These are phyloP conservation scores for Aureobasidium sp. DNA, from an alignment of 2,329 filamentous ascomycete species.

Conservation along the genomic window DNA sequence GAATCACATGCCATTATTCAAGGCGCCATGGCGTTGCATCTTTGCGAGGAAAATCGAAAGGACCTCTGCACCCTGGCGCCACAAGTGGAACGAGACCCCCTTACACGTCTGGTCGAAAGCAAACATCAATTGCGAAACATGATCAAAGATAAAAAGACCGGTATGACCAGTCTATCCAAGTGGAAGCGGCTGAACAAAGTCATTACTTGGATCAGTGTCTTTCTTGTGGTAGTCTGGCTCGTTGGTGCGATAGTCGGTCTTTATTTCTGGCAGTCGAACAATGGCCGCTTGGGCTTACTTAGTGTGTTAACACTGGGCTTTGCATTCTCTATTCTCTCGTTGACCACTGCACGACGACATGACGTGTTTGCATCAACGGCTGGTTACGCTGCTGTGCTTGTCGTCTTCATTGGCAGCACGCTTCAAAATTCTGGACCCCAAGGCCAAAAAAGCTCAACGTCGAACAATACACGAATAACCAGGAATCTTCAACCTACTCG, in stretches of 20 bases:
- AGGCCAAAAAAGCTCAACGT: not conserved
- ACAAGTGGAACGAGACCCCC: not conserved
- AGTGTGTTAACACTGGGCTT: not conserved
- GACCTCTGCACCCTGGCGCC: constrained; percentile 5
- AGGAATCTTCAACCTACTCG: not conserved
- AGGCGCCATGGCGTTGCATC: not conserved
- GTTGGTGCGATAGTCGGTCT: not conserved
- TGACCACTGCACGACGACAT: not conserved
- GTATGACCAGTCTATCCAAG: not conserved
- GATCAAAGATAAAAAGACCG: not conserved
- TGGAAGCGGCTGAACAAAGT: not conserved
- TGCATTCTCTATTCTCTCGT: not conserved
- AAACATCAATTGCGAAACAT: not conserved
- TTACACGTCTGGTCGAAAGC: constrained; percentile 1
- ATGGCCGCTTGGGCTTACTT: not conserved
- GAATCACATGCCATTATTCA: not conserved
- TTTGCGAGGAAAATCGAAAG: not conserved
- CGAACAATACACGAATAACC: not conserved
- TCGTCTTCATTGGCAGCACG: constrained; percentile 46
- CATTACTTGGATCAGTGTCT: not conserved
- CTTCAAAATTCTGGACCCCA: not conserved
- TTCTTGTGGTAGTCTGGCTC: not conserved
- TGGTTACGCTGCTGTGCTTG: constrained; percentile 37
- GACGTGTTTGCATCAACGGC: constrained; percentile 1
- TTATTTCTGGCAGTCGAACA: not conserved